Conservation (phyloP, 2,329 filamentous ascomycete species). For the Daldinia sp. region DNA sequence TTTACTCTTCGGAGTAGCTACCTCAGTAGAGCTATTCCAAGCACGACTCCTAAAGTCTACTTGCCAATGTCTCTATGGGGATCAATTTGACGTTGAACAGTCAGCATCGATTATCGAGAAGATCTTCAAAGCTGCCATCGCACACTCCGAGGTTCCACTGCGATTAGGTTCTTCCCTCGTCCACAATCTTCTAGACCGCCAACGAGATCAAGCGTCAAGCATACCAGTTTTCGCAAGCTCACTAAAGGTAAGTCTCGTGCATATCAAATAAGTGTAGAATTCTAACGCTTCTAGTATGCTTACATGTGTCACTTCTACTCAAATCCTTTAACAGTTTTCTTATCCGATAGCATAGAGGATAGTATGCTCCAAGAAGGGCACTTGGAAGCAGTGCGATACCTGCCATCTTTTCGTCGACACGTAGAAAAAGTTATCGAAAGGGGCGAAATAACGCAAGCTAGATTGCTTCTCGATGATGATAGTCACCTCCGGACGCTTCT, state of each 20-base stretch:
- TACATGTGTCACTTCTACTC: slow-evolving; percentile 90
- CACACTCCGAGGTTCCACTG: slow-evolving; percentile 63
- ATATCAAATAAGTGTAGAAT: background rate
- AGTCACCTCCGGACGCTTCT: slow-evolving; percentile 54
- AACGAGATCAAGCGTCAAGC: slow-evolving; percentile 79
- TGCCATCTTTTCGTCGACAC: slow-evolving; percentile 71
- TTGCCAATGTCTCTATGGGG: slow-evolving; percentile 71
- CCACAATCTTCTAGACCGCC: slow-evolving; percentile 71
- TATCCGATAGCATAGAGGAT: slow-evolving; percentile 49
- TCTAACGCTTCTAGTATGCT: slow-evolving; percentile 65
- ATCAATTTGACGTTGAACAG: slow-evolving; percentile 80
- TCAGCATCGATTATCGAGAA: slow-evolving; percentile 75
- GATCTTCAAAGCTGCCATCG: slow-evolving; percentile 72
- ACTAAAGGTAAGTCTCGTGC: slow-evolving; percentile 63
- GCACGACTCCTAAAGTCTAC: slow-evolving; percentile 75
- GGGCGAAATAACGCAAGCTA: slow-evolving; percentile 54
- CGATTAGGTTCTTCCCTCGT: slow-evolving; percentile 71
- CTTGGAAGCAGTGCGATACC: slow-evolving; percentile 70
- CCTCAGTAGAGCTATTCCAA: slow-evolving; percentile 81
- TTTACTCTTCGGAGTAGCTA: slow-evolving; percentile 80
- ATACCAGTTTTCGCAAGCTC: slow-evolving; percentile 76
- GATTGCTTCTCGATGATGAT: slow-evolving; percentile 68
- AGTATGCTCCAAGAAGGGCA: slow-evolving; percentile 65
- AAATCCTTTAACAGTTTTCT: slow-evolving; percentile 74
- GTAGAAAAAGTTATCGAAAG: slow-evolving; percentile 59